Evolutionary conservation across 495 filamentous ascomycete genomes (phyloP).

Genomic region (Xylaria curta): DNA sequence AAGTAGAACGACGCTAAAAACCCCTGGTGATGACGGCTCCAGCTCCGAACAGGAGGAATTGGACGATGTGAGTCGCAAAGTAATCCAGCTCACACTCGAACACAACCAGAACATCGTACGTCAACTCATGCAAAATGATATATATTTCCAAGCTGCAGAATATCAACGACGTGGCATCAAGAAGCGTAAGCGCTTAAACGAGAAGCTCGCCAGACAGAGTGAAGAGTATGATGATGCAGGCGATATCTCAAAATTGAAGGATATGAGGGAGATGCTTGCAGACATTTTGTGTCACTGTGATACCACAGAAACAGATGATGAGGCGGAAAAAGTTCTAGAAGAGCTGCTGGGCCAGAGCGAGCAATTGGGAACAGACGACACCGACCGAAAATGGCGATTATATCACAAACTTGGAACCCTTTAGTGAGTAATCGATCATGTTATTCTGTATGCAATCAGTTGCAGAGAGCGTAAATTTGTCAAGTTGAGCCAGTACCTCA

Average conservation of each 20-base stretch:
- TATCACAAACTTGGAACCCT: constrained; percentile 37
- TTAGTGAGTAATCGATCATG: constrained; percentile 18
- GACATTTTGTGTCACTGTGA: constrained; percentile 31
- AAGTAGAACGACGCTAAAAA: constrained; percentile 28
- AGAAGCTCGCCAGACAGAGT: constrained; percentile 21
- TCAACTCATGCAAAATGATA: constrained; percentile 18
- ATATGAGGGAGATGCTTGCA: constrained; percentile 36
- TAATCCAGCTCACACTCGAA: constrained; percentile 26
- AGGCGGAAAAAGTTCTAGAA: constrained; percentile 30
- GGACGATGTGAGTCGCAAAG: constrained; percentile 23
- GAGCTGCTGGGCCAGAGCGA: constrained; percentile 25
- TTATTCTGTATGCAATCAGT: neutral
- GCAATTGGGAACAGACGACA: constrained; percentile 23
- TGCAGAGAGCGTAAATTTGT: neutral
- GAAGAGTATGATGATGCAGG: neutral
- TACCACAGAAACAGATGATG: constrained; percentile 24
- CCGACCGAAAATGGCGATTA: constrained; percentile 31
- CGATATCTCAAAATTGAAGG: constrained; percentile 4
- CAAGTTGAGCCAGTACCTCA: neutral
- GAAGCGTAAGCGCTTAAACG: constrained; percentile 20
- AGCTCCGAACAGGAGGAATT: constrained; percentile 28
- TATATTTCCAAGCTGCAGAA: constrained; percentile 28
- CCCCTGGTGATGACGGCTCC: constrained; percentile 28
- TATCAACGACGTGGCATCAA: constrained; percentile 34
- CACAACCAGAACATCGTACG: constrained; percentile 31